A percentile compares a stretch with the other conserved stretches of the same genome.
Conservation (phyloP, 163 green algal genomes). For the Chlamydomonas reinhardtii region DNA sequence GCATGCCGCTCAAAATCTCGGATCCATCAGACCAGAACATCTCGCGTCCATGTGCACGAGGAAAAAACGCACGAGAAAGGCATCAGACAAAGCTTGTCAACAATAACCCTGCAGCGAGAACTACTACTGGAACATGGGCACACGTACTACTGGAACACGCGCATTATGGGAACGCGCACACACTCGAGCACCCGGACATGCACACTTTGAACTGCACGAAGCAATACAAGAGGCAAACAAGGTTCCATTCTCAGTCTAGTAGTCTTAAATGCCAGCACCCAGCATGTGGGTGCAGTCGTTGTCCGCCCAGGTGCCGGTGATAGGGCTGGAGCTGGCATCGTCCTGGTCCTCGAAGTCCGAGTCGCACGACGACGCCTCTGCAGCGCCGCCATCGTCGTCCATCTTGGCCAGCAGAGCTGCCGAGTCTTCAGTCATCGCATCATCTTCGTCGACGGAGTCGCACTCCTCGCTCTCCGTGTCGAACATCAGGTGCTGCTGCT, state of each 20-base stretch:
- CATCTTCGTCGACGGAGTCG: conserved; percentile 32
- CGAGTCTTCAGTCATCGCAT: conserved; percentile 32
- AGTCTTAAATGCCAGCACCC: conserved; percentile 15
- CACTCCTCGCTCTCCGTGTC: conserved; percentile 35
- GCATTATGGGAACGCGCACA: too few relatives aligned
- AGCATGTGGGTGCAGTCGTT: not conserved
- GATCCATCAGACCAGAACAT: too few relatives aligned
- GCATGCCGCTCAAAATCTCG: too few relatives aligned
- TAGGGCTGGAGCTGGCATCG: conserved; percentile 16
- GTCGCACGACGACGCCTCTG: not conserved
- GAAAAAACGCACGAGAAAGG: too few relatives aligned
- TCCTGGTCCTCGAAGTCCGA: conserved; percentile 21
- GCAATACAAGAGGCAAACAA: too few relatives aligned
- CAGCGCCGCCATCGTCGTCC: conserved; percentile 1
- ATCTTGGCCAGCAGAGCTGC: conserved; percentile 42
- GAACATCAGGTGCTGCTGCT: conserved; percentile 12
- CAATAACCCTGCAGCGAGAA: too few relatives aligned
- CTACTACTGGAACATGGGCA: too few relatives aligned
- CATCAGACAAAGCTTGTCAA: too few relatives aligned
- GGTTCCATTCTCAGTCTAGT: too few relatives aligned
- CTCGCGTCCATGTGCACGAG: too few relatives aligned
- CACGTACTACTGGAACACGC: too few relatives aligned
- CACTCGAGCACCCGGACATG: not conserved
- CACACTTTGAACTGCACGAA: not conserved
- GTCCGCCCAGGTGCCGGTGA: not conserved